Conservation (phyloP, 2,329 filamentous ascomycete species). For the Trichoderma lentiforme region DNA sequence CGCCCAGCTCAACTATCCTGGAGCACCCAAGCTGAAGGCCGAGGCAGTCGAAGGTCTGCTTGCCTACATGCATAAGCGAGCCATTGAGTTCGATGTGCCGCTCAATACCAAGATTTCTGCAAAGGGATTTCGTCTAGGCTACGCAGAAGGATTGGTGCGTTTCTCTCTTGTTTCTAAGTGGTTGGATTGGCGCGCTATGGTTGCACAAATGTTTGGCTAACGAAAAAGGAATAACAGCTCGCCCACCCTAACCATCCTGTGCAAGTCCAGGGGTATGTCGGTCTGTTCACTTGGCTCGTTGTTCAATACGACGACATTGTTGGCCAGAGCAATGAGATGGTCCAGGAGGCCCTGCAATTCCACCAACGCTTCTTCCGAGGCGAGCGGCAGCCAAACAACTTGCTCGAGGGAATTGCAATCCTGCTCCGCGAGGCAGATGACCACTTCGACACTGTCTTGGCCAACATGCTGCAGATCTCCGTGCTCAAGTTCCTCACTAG, state of each 20-base stretch:
- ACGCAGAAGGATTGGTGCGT: not conserved
- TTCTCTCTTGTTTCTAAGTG: not conserved
- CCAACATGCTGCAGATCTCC: slow-evolving; percentile 2
- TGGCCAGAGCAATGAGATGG: not conserved
- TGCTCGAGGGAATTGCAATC: not conserved
- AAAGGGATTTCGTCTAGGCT: not conserved
- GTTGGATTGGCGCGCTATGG: not conserved
- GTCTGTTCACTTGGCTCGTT: not conserved
- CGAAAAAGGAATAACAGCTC: not conserved
- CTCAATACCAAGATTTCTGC: not conserved
- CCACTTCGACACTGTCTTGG: slow-evolving; percentile 1
- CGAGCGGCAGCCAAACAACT: not conserved
- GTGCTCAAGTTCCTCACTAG: slow-evolving; percentile 1
- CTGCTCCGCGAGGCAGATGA: not conserved
- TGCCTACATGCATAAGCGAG: slow-evolving; percentile 9
- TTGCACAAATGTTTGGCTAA: not conserved
- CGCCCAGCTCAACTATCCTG: not conserved
- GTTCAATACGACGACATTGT: slow-evolving; percentile 7
- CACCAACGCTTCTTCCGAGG: slow-evolving; percentile 12
- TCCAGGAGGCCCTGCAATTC: not conserved
- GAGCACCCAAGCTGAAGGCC: not conserved
- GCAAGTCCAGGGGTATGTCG: slow-evolving; percentile 2
- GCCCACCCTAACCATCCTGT: not conserved
- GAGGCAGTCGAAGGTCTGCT: not conserved
- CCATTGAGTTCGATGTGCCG: not conserved